Percentiles rank a stretch among this genome's conserved stretches.
Conservation (phyloP, 2,329 filamentous ascomycete species). For the Talaromyces sp. region DNA sequence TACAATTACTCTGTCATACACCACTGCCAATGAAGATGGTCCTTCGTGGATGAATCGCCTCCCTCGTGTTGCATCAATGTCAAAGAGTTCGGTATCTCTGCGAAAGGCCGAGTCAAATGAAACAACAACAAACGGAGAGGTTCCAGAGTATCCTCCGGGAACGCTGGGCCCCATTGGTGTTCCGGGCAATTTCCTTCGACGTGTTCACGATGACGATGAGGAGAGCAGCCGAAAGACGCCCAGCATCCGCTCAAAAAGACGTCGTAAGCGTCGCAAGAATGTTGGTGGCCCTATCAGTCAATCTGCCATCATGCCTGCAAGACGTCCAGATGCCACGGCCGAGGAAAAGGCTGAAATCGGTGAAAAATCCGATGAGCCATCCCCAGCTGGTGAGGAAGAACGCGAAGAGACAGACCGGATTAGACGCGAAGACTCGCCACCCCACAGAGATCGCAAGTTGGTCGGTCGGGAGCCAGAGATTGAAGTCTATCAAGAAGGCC, state of each 20-base stretch:
- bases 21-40: constrained; percentile 79
- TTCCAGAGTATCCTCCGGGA: constrained; percentile 61
- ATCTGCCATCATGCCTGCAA: constrained; percentile 76
- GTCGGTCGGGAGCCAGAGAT: constrained; percentile 40
- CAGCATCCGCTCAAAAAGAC: constrained; percentile 46
- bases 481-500: constrained; percentile 76
- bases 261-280: constrained; percentile 63
- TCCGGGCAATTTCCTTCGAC: constrained; percentile 72
- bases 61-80: constrained; percentile 76
- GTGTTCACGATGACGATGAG: constrained; percentile 70
- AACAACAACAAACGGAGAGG: constrained; percentile 51
- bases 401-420: constrained; percentile 17
- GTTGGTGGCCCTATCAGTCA: constrained; percentile 84
- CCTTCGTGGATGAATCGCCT: constrained; percentile 93
- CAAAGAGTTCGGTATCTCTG: constrained; percentile 71
- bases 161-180: constrained; percentile 67
- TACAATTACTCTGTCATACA: constrained; percentile 94
- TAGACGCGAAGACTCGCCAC: constrained; percentile 37
- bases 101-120: constrained; percentile 66
- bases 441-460: constrained; percentile 25
- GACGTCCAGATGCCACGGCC: constrained; percentile 26
- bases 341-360: constrained; percentile 11
- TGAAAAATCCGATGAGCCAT: constrained; percentile 15
- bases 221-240: constrained; percentile 33
- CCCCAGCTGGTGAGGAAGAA: constrained; percentile 14